phyloP scores from a whole-genome alignment of 2,329 filamentous ascomycete genomes.

The Cryphonectria japonica region DNA sequence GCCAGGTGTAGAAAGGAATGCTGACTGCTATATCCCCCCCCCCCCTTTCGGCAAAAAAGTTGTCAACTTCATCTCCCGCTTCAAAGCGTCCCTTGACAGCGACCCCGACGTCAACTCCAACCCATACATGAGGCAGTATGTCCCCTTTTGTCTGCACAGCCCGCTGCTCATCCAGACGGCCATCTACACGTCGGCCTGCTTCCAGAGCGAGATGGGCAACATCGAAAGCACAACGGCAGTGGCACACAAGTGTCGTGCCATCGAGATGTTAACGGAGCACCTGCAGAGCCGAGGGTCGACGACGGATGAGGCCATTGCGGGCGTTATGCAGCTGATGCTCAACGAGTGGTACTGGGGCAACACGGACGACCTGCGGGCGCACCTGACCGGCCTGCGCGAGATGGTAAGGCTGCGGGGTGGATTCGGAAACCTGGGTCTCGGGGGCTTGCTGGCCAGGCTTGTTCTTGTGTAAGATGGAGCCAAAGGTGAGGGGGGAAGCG shows the following conservation, averaged over 20 bases:
- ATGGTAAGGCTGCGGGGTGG: slow-evolving; percentile 55
- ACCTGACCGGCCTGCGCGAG: slow-evolving; percentile 50
- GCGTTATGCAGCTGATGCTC: slow-evolving; percentile 52
- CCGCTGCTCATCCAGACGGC: slow-evolving; percentile 53
- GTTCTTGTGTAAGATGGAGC: slow-evolving; percentile 48
- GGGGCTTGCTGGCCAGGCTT: slow-evolving; percentile 52
- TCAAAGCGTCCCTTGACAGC: slow-evolving; percentile 55
- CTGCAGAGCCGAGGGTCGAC: slow-evolving; percentile 44
- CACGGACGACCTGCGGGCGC: slow-evolving; percentile 47
- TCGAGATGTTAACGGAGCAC: slow-evolving; percentile 52
- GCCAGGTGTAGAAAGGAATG: neutral
- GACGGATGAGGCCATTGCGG: slow-evolving; percentile 51
- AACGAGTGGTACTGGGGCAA: slow-evolving; percentile 61
- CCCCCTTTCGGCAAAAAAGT: slow-evolving; percentile 39
- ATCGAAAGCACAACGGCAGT: slow-evolving; percentile 48
- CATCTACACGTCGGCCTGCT: slow-evolving; percentile 55
- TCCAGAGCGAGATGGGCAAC: slow-evolving; percentile 53
- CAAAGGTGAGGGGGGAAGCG: neutral
- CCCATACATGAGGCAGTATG: slow-evolving; percentile 51
- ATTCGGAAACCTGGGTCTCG: slow-evolving; percentile 49
- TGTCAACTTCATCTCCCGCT: slow-evolving; percentile 52
- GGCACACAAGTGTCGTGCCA: slow-evolving; percentile 48
- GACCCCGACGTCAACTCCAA: slow-evolving; percentile 46
- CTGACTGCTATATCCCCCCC: neutral
- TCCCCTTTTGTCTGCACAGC: slow-evolving; percentile 53